Percentiles rank a stretch among this genome's conserved stretches.
Conservation (phyloP, 2,329 filamentous ascomycete species). For the Aureobasidium melanogenum region DNA sequence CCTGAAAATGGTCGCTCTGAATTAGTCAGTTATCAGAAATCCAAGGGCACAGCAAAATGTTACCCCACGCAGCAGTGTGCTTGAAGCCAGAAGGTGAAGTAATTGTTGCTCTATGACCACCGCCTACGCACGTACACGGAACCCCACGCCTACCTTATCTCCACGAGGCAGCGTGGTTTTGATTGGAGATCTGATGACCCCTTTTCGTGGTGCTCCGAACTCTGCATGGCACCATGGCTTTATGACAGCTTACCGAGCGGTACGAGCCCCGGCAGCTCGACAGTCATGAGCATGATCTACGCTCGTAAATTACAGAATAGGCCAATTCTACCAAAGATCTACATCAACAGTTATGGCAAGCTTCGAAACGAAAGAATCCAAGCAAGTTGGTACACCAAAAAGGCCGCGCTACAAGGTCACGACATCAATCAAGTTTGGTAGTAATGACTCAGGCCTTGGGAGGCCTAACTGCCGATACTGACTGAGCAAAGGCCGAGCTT, state of each 20-base stretch:
- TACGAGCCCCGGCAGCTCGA: background rate
- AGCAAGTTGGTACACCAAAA: background rate
- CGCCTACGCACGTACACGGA: background rate
- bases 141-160: constrained; percentile 8
- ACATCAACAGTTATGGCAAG: background rate
- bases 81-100: background rate
- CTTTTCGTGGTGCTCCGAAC: background rate
- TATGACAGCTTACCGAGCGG: constrained; percentile 6
- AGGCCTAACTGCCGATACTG: background rate
- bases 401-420: background rate
- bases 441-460: background rate
- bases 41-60: background rate
- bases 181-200: constrained; percentile 4
- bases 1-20: background rate
- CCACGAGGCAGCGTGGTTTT: background rate
- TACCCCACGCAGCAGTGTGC: background rate
- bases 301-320: background rate
- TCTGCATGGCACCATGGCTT: background rate
- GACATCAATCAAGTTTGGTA: background rate
- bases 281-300: background rate
- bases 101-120: background rate
- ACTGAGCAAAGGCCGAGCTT: background rate
- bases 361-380: background rate
- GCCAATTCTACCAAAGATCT: background rate
- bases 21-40: background rate